phyloP scores from a whole-genome alignment of 2,329 filamentous ascomycete genomes.

The Talaromyces funiculosus region DNA sequence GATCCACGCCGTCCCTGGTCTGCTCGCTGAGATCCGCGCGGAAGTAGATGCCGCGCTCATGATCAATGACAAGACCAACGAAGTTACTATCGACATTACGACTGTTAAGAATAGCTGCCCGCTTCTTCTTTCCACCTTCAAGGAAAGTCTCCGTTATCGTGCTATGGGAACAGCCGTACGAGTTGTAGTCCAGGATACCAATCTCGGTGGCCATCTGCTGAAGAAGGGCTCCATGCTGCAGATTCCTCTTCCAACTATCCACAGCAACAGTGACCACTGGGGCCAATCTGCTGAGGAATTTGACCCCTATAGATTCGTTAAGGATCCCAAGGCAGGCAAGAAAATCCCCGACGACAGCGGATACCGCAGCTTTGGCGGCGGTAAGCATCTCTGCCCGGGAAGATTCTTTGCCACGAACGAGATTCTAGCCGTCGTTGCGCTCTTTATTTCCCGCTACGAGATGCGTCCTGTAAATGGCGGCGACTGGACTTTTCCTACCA shows the following conservation, averaged over 20 bases:
- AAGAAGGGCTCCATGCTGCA: conserved; percentile 5
- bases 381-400: conserved; percentile 2
- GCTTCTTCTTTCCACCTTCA: background rate
- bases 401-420: conserved; percentile 2
- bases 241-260: background rate
- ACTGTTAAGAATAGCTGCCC: background rate
- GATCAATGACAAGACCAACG: background rate
- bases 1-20: background rate
- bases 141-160: conserved; percentile 3
- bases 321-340: background rate
- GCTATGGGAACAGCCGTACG: conserved; percentile 4
- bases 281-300: background rate
- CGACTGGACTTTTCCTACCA: background rate
- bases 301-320: background rate
- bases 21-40: background rate
- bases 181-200: conserved; percentile 1
- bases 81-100: background rate
- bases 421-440: background rate
- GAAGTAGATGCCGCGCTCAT: background rate
- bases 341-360: background rate
- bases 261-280: background rate
- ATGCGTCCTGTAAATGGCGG: background rate
- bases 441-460: background rate
- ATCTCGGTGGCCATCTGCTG: background rate
- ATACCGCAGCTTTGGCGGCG: conserved; percentile 4